Evolutionary conservation across 768 basidiomycete species (phyloP).

Genomic region (Gymnopilus dilepis): DNA sequence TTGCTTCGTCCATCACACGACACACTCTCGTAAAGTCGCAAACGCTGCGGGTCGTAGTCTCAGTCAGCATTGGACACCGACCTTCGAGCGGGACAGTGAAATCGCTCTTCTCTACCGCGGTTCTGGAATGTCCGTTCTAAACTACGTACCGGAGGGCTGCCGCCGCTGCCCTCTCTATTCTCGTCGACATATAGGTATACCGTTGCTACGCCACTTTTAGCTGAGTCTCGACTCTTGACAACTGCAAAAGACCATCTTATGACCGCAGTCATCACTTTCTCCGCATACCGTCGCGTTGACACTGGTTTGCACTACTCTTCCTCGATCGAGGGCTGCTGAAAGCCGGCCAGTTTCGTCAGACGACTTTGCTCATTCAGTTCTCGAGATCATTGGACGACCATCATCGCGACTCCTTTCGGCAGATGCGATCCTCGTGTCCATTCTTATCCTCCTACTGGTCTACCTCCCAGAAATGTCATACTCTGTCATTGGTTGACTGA

Average conservation of each 20-base stretch:
- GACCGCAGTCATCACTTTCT: conserved; percentile 8
- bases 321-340: conserved; percentile 7
- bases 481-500: conserved; percentile 16
- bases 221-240: neutral
- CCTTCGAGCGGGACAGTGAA: neutral
- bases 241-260: conserved; percentile 12
- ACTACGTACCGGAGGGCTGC: neutral
- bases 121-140: neutral
- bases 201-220: conserved; percentile 6
- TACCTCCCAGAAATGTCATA: conserved; percentile 15
- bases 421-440: conserved; percentile 13
- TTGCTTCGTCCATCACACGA: conserved; percentile 7
- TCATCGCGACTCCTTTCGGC: neutral
- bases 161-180: neutral
- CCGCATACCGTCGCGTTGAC: conserved; percentile 24
- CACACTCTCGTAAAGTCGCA: neutral
- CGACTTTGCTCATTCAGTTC: neutral
- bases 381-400: neutral
- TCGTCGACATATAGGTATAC: no score
- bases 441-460: conserved; percentile 4
- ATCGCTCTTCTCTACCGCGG: neutral
- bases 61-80: neutral
- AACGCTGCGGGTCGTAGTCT: conserved; percentile 2
- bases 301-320: conserved; percentile 1
- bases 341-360: conserved; percentile 1